These are phyloP conservation scores for Thelonectria blattea DNA, from an alignment of 2,329 filamentous ascomycete species.

Conservation along the genomic window DNA sequence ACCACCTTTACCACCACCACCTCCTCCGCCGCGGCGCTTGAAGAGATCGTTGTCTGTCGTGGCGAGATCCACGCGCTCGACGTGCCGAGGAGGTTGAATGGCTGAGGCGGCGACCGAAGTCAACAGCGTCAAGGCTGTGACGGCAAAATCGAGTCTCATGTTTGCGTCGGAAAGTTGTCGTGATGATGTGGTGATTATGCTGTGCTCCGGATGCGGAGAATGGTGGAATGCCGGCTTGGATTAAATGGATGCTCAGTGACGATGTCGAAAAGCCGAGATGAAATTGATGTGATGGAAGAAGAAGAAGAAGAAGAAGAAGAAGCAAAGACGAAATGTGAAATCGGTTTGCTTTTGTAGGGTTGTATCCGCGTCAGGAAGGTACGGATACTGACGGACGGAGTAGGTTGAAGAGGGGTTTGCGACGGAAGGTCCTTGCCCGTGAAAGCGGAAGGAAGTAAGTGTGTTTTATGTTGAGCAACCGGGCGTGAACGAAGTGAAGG, in stretches of 20 bases:
- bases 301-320: background rate
- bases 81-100: constrained; percentile 32
- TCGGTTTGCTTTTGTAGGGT: background rate
- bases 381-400: no score
- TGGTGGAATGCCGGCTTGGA: constrained; percentile 22
- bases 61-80: constrained; percentile 33
- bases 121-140: constrained; percentile 41
- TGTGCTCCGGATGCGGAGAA: background rate
- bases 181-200: background rate
- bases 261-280: background rate
- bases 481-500: no score
- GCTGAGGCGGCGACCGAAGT: constrained; percentile 36
- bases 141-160: constrained; percentile 43
- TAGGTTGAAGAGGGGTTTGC: background rate
- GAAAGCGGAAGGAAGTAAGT: no score
- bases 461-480: no score
- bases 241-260: background rate
- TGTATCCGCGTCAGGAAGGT: no score
- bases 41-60: constrained; percentile 52
- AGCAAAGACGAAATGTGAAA: background rate
- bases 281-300: background rate
- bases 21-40: constrained; percentile 67
- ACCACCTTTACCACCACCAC: constrained; percentile 55
- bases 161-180: constrained; percentile 7
- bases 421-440: background rate